These are phyloP conservation scores for Brettanomyces sp. DNA, from an alignment of 805 yeast genomes.

Conservation along the genomic window DNA sequence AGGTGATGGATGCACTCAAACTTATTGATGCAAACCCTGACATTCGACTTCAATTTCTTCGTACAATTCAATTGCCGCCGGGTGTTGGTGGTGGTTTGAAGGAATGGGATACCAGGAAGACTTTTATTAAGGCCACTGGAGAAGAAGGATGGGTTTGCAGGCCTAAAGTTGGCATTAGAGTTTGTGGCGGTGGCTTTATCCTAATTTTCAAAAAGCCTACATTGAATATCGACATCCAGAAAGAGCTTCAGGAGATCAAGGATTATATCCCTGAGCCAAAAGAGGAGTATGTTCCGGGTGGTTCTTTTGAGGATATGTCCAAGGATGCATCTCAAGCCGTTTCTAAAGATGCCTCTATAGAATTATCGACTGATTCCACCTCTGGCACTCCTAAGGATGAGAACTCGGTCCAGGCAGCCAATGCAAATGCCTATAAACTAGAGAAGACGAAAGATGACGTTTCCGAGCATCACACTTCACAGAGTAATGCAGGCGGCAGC, in stretches of 20 bases:
- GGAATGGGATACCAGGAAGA: slow-evolving; percentile 40
- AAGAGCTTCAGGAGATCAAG: slow-evolving; percentile 4
- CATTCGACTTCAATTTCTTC: slow-evolving; percentile 27
- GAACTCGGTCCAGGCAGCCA: background rate
- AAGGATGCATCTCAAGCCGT: background rate
- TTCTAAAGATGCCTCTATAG: background rate
- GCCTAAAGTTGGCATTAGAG: slow-evolving; percentile 39
- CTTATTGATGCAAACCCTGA: slow-evolving; percentile 20
- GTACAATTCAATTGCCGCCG: slow-evolving; percentile 33
- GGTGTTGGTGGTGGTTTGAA: slow-evolving; percentile 44
- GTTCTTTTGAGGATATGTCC: background rate
- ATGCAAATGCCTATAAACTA: background rate
- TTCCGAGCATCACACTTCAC: too few species aligned
- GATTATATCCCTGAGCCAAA: background rate
- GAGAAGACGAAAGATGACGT: too few species aligned
- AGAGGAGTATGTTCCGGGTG: background rate
- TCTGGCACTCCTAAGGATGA: background rate
- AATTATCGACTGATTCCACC: background rate
- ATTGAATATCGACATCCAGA: slow-evolving; percentile 2
- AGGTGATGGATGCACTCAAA: slow-evolving; percentile 32
- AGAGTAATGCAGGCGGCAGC: too few species aligned
- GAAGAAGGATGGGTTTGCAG: slow-evolving; percentile 35
- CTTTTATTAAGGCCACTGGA: slow-evolving; percentile 31
- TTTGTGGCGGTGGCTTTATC: slow-evolving; percentile 44
- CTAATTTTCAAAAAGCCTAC: slow-evolving; percentile 30